These are phyloP conservation scores for Penicillium hordei DNA, from an alignment of 2,329 filamentous ascomycete species.

Conservation along the genomic window DNA sequence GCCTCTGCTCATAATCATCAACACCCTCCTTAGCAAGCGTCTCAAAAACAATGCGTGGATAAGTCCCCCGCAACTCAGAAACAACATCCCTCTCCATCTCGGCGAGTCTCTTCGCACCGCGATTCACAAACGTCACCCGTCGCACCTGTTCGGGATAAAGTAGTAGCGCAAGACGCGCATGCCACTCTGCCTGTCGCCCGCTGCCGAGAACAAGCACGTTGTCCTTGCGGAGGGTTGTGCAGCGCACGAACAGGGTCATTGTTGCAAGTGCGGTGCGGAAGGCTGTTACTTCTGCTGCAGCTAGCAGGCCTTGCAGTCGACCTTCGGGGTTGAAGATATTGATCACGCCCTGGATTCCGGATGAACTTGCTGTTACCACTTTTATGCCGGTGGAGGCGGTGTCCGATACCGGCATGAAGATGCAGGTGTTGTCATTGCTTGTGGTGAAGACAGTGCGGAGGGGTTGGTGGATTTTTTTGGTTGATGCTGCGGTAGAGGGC, in stretches of 20 bases:
- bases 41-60: constrained; percentile 36
- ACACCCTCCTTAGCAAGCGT: constrained; percentile 63
- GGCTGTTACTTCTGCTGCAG: constrained; percentile 72
- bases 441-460: constrained; percentile 44
- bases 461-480: constrained; percentile 44
- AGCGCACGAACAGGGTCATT: constrained; percentile 61
- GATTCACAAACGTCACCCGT: constrained; percentile 76
- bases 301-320: constrained; percentile 64
- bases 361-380: constrained; percentile 59
- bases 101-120: constrained; percentile 59
- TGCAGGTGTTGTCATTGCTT: constrained; percentile 53
- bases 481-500: constrained; percentile 23
- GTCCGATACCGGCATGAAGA: constrained; percentile 73
- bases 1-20: constrained; percentile 43
- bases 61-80: constrained; percentile 34
- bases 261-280: constrained; percentile 77
- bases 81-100: constrained; percentile 37
- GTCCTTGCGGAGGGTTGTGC: constrained; percentile 26
- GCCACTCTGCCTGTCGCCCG: constrained; percentile 53
- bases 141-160: constrained; percentile 46
- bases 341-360: constrained; percentile 62
- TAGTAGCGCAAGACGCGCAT: constrained; percentile 53
- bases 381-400: constrained; percentile 67
- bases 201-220: constrained; percentile 51
- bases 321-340: constrained; percentile 67